Evolutionary conservation across 2,329 filamentous ascomycete genomes (phyloP).

Genomic region (Calonectria henricotiae): DNA sequence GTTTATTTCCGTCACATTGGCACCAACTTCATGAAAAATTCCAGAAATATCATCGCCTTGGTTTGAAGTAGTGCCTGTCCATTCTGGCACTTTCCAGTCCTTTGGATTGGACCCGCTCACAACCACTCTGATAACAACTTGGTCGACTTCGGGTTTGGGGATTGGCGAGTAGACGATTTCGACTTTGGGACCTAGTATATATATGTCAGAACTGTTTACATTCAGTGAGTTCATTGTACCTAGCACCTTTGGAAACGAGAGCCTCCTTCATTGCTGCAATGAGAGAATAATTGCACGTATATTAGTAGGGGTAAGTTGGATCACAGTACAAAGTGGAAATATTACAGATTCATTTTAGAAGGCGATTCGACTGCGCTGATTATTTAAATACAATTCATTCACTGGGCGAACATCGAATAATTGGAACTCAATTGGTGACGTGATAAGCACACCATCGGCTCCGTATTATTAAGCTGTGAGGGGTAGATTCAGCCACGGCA

Average conservation of each 20-base stretch:
- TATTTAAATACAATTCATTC: not conserved
- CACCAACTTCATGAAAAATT: not conserved
- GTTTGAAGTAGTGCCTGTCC: not conserved
- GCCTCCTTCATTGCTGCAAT: not conserved
- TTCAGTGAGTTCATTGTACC: too few species aligned
- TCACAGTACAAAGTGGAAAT: not conserved
- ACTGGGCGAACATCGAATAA: not conserved
- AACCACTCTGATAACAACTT: slow-evolving; percentile 8
- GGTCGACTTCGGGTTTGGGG: not conserved
- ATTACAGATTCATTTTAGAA: not conserved
- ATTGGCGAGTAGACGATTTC: slow-evolving; percentile 5
- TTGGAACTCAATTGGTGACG: not conserved
- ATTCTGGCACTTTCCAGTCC: slow-evolving; percentile 11
- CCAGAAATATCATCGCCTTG: slow-evolving; percentile 9
- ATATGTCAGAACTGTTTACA: not conserved
- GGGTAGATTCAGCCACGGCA: slow-evolving; percentile 1
- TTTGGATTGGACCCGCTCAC: slow-evolving; percentile 16
- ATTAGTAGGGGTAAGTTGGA: not conserved
- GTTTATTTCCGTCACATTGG: slow-evolving; percentile 10
- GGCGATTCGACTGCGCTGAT: not conserved
- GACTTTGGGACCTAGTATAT: not conserved
- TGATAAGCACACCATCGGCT: slow-evolving; percentile 6
- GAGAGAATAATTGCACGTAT: not conserved
- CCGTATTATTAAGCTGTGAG: slow-evolving; percentile 10
- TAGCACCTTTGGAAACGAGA: not conserved